These are phyloP conservation scores for Saccharomyces hybrid DNA, from an alignment of 1,139 yeast genomes.

Conservation along the genomic window DNA sequence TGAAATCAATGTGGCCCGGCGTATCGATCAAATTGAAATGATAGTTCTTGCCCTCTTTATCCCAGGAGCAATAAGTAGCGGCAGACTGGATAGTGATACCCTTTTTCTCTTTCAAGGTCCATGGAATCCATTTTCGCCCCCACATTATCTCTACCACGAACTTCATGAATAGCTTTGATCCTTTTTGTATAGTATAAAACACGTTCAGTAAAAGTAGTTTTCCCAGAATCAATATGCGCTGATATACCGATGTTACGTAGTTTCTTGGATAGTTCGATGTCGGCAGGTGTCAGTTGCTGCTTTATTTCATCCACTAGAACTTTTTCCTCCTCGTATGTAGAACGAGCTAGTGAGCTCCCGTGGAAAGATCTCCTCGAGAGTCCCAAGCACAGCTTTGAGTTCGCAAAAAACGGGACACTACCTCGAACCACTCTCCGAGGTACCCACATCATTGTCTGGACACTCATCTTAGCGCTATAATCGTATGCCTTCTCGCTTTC, in stretches of 20 bases:
- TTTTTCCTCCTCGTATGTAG: slow-evolving; percentile 63
- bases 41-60: slow-evolving; percentile 57
- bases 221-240: slow-evolving; percentile 96
- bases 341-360: slow-evolving; percentile 14
- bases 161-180: slow-evolving; percentile 96
- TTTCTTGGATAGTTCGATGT: slow-evolving; percentile 44
- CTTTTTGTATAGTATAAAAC: slow-evolving; percentile 94
- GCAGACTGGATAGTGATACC: slow-evolving; percentile 98
- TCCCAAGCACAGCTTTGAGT: not conserved
- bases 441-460: not conserved
- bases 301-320: slow-evolving; percentile 55
- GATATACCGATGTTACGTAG: slow-evolving; percentile 95
- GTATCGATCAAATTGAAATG: slow-evolving; percentile 95
- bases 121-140: slow-evolving; percentile 99
- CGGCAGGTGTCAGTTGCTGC: slow-evolving; percentile 48
- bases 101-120: slow-evolving; percentile 95
- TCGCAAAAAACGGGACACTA: not conserved
- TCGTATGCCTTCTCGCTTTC: not conserved
- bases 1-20: slow-evolving; percentile 97
- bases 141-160: slow-evolving; percentile 92
- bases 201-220: slow-evolving; percentile 95
- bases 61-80: slow-evolving; percentile 97
- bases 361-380: slow-evolving; percentile 18
- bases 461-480: not conserved
- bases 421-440: not conserved